Conservation (phyloP, 2,329 filamentous ascomycete species). For the Pseudogymnoascus sp. region DNA sequence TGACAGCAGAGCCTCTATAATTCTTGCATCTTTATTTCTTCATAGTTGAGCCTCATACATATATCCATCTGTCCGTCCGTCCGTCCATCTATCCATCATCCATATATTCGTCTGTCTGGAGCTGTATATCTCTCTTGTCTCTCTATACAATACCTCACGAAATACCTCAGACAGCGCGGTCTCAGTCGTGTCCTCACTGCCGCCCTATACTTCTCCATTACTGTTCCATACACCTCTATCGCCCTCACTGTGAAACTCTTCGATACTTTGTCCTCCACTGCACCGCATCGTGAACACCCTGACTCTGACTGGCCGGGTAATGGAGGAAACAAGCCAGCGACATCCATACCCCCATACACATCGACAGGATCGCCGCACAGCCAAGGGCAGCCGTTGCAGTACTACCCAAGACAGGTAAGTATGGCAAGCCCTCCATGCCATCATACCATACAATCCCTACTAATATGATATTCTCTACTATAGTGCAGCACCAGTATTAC, state of each 20-base stretch:
- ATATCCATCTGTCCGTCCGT: not conserved
- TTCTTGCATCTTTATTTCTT: not conserved
- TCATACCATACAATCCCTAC: constrained; percentile 1
- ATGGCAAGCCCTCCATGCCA: not conserved
- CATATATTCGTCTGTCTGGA: not conserved
- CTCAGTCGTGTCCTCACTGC: not conserved
- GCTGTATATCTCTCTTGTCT: not conserved
- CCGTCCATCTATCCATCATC: not conserved
- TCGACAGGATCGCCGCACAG: not conserved
- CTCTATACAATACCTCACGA: not conserved
- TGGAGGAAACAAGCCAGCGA: not conserved
- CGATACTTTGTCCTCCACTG: not conserved
- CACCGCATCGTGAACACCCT: not conserved
- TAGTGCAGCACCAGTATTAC: not conserved
- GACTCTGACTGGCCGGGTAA: not conserved
- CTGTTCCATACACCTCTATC: not conserved
- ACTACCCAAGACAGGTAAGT: not conserved
- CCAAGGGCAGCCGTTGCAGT: not conserved
- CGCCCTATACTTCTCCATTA: not conserved
- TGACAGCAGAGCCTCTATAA: not conserved
- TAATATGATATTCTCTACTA: not conserved
- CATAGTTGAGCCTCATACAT: not conserved
- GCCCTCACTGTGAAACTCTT: not conserved
- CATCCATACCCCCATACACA: not conserved
- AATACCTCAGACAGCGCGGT: not conserved